A percentile compares a stretch with the other conserved stretches of the same genome.
These are phyloP conservation scores for Favolaschia claudopus DNA, from an alignment of 768 basidiomycete genomes.

Conservation along the genomic window DNA sequence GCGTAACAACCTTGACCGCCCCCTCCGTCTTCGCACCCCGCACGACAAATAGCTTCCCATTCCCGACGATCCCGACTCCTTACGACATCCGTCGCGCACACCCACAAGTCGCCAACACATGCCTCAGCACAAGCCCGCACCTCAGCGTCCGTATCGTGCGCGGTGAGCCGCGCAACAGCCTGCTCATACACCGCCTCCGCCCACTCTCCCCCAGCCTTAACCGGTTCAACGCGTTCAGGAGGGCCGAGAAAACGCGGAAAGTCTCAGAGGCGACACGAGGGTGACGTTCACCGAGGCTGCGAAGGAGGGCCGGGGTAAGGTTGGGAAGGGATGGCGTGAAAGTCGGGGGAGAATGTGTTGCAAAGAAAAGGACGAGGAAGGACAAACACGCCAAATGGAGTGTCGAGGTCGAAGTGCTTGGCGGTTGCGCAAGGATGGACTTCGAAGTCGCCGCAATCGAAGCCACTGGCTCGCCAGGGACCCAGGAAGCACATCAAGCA, in stretches of 20 bases:
- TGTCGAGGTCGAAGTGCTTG: constrained; percentile 79
- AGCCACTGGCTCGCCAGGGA: constrained; percentile 76
- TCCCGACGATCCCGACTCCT: constrained; percentile 70
- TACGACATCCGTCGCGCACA: constrained; percentile 80
- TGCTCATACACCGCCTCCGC: constrained; percentile 77
- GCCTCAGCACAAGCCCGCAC: constrained; percentile 86
- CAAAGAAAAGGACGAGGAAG: constrained; percentile 87
- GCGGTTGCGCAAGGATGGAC: constrained; percentile 67
- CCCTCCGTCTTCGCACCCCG: constrained; percentile 74
- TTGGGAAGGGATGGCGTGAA: constrained; percentile 68
- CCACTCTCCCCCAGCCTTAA: constrained; percentile 67
- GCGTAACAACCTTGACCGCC: constrained; percentile 82
- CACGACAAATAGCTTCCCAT: constrained; percentile 82
- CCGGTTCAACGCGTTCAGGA: constrained; percentile 81
- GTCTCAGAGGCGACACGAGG: constrained; percentile 90
- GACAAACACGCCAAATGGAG: constrained; percentile 85
- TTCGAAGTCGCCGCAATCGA: constrained; percentile 71
- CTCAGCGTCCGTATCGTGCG: constrained; percentile 90
- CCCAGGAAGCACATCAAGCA: constrained; percentile 85
- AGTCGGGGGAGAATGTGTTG: constrained; percentile 64
- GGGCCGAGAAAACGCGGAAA: constrained; percentile 85
- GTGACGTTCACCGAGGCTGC: constrained; percentile 80
- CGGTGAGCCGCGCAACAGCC: constrained; percentile 71
- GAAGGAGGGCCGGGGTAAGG: constrained; percentile 79
- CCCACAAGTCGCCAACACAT: constrained; percentile 86